Percentiles rank a stretch among this genome's conserved stretches.
phyloP scores from a whole-genome alignment of 192 early-diverging fungal species.

The Chytriomyces sp. region DNA sequence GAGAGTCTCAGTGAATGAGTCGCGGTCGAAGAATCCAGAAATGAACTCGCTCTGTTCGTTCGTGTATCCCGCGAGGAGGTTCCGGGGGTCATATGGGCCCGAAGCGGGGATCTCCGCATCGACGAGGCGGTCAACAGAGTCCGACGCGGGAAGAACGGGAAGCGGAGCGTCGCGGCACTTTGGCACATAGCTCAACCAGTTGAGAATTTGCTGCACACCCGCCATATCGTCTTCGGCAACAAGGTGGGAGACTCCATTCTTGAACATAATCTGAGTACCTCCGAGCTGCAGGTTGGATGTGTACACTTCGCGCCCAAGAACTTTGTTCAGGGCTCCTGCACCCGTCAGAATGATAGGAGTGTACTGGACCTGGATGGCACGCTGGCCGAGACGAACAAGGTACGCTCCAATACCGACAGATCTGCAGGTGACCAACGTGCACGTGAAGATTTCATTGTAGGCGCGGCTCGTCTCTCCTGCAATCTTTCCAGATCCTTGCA shows the following conservation, averaged over 20 bases:
- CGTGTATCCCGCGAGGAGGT: conserved; percentile 79
- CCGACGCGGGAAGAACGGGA: conserved; percentile 54
- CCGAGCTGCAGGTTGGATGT: conserved; percentile 97
- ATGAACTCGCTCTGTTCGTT: conserved; percentile 71
- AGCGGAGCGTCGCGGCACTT: conserved; percentile 66
- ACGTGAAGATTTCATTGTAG: conserved; percentile 97
- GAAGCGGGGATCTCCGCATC: conserved; percentile 79
- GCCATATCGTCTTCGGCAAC: conserved; percentile 94
- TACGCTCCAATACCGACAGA: conserved; percentile 98
- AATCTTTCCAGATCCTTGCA: conserved; percentile 96
- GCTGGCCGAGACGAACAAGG: conserved; percentile 96
- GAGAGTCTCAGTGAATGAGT: conserved; percentile 94
- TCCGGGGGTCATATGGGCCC: conserved; percentile 87
- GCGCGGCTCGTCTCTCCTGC: conserved; percentile 94
- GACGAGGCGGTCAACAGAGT: conserved; percentile 81
- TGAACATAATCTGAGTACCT: conserved; percentile 99
- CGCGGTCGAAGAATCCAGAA: conserved; percentile 94
- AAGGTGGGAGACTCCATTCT: conserved; percentile 97
- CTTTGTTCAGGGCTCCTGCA: conserved; percentile 96
- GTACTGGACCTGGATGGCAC: conserved; percentile 95
- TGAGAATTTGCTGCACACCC: conserved; percentile 88
- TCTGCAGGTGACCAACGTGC: conserved; percentile 94
- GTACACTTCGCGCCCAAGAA: conserved; percentile 97
- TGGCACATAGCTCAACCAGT: conserved; percentile 94
- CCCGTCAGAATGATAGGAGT: conserved; percentile 99